A percentile compares a stretch with the other conserved stretches of the same genome.
Evolutionary conservation across 129 eudicot species (phyloP).

Genomic region (Smallanthus sonchifolius): DNA sequence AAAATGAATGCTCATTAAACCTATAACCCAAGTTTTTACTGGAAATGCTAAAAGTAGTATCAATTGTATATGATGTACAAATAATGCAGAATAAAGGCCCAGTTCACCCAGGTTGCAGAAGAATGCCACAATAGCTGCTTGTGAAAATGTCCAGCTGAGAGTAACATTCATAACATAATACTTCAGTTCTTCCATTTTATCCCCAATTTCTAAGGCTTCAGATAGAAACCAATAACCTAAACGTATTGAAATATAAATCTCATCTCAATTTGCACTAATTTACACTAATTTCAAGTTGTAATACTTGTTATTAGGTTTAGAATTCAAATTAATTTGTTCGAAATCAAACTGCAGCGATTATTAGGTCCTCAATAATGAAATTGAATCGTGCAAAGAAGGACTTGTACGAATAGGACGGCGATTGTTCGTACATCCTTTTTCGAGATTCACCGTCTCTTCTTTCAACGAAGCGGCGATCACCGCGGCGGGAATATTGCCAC

Average conservation of each 20-base stretch:
- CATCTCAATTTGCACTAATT: background rate
- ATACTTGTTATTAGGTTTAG: too few species aligned
- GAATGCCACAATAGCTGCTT: conserved; percentile 68
- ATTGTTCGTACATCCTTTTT: conserved; percentile 37
- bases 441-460: conserved; percentile 36
- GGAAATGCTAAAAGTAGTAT: background rate
- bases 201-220: background rate
- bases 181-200: conserved; percentile 4
- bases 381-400: conserved; percentile 58
- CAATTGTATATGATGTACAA: conserved; percentile 35
- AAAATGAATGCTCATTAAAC: background rate
- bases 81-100: conserved; percentile 54
- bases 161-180: conserved; percentile 1
- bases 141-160: conserved; percentile 62
- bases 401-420: conserved; percentile 34
- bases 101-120: conserved; percentile 58
- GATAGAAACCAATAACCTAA: background rate
- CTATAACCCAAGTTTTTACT: background rate
- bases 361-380: conserved; percentile 44
- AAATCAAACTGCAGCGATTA: too few species aligned
- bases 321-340: too few species aligned
- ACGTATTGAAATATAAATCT: background rate
- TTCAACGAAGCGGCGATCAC: conserved; percentile 18
- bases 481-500: conserved; percentile 46
- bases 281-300: too few species aligned